Evolutionary conservation across 495 filamentous ascomycete species (phyloP), one percentile per base, ranked within the genome.

Genomic region (Neurospora tetrasperma): DNA sequence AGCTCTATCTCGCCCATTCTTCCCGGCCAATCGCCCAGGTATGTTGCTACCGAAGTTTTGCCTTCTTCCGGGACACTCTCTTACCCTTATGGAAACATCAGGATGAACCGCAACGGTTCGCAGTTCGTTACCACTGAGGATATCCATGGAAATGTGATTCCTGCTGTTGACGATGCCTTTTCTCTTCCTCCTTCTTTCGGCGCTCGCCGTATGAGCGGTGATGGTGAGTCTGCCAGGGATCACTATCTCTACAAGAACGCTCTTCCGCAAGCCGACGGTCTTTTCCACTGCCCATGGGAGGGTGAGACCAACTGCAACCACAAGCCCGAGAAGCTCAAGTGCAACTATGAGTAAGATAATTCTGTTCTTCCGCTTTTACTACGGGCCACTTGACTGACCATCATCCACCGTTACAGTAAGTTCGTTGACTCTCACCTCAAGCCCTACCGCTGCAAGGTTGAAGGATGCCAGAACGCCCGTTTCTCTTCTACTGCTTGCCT

Each of bases 401-500:
- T 82, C 79, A 71, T 73, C 73, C 73, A 16, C 70, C 18, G 31
- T 48, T 62, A 14, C 83, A 97, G 94, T 86, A 97, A 97, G 86
- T 95, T 94, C 79, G 86, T 98, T 77, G 94, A 98, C 81, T 96
- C 94, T 23, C 94, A 98, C 82, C 80, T 97, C 79, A 96, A 94
- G 86, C 94, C 94, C 23, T 97, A 97, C 84, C 89, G 92, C 46
- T 98, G 94, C 90, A 94, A 93, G 87, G 86, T 89, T 71, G 85
- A 89, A 69, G 85, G 86, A 44, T 98, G 94, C 82, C 87, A 90
- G 80, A 90, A 92, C 80, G 87, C 89, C 72, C 88, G 90, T 44
- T 98, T 98, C 77, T 97, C 94, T 43, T 97, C 94, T 39, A 98
- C 94, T 76, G 94, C 94, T 44, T 97, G 94, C 81, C 88, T 96